These are phyloP conservation scores for Talaromyces funiculosus DNA, from an alignment of 2,329 filamentous ascomycete genomes.

Conservation along the genomic window DNA sequence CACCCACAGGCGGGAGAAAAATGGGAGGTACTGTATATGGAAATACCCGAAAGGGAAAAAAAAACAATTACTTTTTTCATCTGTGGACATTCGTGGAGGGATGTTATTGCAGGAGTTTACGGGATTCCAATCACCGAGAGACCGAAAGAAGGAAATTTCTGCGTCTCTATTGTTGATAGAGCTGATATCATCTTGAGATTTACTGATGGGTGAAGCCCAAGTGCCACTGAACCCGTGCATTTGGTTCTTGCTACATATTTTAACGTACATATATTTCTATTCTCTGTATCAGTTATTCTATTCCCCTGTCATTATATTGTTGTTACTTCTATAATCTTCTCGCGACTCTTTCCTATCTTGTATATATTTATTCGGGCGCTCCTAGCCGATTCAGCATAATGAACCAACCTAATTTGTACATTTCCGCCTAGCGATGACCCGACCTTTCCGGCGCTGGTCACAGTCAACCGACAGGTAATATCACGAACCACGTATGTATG, in stretches of 20 bases:
- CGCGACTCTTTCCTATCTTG: not conserved
- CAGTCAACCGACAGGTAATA: not conserved
- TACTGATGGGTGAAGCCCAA: not conserved
- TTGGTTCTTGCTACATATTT: not conserved
- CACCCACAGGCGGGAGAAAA: not conserved
- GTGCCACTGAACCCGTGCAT: not conserved
- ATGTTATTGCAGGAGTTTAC: not conserved
- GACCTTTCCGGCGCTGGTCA: not conserved
- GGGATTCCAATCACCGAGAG: not conserved
- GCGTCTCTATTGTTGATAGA: not conserved
- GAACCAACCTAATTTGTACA: not conserved
- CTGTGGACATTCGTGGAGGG: not conserved
- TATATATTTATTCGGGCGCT: not conserved
- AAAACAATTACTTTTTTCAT: not conserved
- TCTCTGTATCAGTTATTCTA: not conserved
- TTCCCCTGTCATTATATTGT: not conserved
- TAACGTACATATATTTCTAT: not conserved
- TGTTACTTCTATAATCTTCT: not conserved
- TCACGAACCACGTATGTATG: not conserved
- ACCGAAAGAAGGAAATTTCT: not conserved
- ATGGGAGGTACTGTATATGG: not conserved
- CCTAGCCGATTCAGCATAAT: not conserved
- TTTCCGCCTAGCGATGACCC: not conserved
- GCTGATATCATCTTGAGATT: not conserved
- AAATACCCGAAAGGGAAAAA: not conserved